Evolutionary conservation across 345 rosid genomes (phyloP), one percentile per base, ranked within the genome.

Genomic region (Murraya paniculata): DNA sequence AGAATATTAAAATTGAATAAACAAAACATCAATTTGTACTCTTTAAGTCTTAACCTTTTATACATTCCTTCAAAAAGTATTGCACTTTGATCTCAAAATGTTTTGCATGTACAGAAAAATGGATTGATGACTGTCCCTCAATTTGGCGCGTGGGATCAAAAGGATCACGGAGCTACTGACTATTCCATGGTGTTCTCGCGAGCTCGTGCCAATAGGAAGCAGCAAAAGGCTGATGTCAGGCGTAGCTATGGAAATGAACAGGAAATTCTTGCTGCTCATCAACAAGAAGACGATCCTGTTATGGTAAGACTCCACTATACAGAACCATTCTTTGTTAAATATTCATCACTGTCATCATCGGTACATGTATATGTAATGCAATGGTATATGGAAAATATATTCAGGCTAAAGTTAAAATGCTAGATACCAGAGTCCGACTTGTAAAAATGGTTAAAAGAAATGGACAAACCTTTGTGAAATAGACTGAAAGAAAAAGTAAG

Each of bases 111-210:
- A 19, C 89, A 90, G 93, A 81, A 83, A 41, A 59, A 45, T 75
- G 87, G 82, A 22, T 84, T 87, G 90, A 71, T 66, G 77, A 75
- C 95, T 45, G 85, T 91, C 61, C 98, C 97, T 59, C 91, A 88
- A 84, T 94, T 94, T 57, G 98, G 97, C 79, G 94, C 84, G 30
- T 92, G 98, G 97, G 93, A 91, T 74, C 88, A 86, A 33, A 82
- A 81, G 71, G 81, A 77, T 67, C 73, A 82, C 5, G 89, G 84
- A 27, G 82, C 83, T 8, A 88, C 91, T 2, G 75, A 89, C 67
- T 94, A 94, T 76, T 90, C 98, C 24, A 65, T 88, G 82, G 92
- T 88, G 38, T 94, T 94, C 75, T 75, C 89, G 0, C 80, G 45
- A 73, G 97, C 98, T 79, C 93, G 96, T 0, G 94, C 90, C 19